Base-by-base conservation (phyloP, 2,329 filamentous ascomycete genomes). In the Xylariaceae sp. region DNA sequence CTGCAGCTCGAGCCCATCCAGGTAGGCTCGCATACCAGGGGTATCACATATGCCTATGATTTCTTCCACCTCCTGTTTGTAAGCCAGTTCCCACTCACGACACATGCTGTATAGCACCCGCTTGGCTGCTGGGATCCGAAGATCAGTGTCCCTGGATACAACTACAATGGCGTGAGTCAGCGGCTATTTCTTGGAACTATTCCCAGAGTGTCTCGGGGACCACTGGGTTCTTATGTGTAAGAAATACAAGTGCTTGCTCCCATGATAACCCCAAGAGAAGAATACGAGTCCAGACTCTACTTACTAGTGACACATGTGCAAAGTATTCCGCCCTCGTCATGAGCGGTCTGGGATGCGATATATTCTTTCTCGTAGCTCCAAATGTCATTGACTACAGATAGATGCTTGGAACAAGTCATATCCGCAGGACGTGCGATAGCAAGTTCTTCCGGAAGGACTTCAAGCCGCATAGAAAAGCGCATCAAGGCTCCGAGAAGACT, bases 381-480 rank as follows among this genome's bases (percentile, higher is more conserved):
- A 6, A 52, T 52, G 10, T 55, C 53, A n/a, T 57, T 57, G 24
- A 77, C 60, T 5, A 76, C 58, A 2, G 72, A 70, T 36, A 76
- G 62, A 37, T 76, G 74, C 53, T 70, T 70, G 4, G 67, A 59
- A 51, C 64, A 72, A 52, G 72, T 74, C 24, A 51, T 35, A 11
- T 77, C 73, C 5, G 74, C 44, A 0, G 57, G 32, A 0, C 52
- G 33, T 2, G 69, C 53, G 0, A 45, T 23, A 0, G 46, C 37
- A 0, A 73, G 55, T n/a, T 75, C 70, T 1, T 57, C 50, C 0
- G 55, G n/a, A 1, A 52, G 57, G 1, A 75, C 43, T 6, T 60
- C 51, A 1, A 76, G 59, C 5, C 47, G 59, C 66, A 72, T 74
- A 9, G 58, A 62, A 62, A 72, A 77, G 4, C 73, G 64, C 68